phyloP scores from a whole-genome alignment of 352 stramenopile species.

The Phytopythium boreale region DNA sequence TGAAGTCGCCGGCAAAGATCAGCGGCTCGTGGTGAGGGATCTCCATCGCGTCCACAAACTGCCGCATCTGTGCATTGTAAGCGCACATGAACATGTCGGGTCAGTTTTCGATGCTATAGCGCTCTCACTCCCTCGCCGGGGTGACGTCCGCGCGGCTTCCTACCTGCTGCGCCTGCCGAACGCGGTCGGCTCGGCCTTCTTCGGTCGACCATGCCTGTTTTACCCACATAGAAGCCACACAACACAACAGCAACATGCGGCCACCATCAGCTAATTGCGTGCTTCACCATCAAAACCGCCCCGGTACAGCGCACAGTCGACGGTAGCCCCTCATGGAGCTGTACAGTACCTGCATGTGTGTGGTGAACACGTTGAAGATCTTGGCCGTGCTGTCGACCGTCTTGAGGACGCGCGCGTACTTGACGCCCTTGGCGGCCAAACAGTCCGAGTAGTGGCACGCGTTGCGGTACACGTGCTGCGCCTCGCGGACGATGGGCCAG shows the following conservation, averaged over 20 bases:
- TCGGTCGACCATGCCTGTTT: constrained; percentile 69
- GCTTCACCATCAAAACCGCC: background rate
- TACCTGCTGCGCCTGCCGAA: constrained; percentile 70
- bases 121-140: background rate
- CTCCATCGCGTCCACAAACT: constrained; percentile 53
- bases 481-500: constrained; percentile 76
- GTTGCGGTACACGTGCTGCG: constrained; percentile 71
- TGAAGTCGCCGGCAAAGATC: constrained; percentile 82
- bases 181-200: constrained; percentile 52
- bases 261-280: background rate
- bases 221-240: background rate
- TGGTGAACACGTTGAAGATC: constrained; percentile 84
- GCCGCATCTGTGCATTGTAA: constrained; percentile 36
- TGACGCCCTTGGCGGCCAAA: constrained; percentile 79
- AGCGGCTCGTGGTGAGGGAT: constrained; percentile 75
- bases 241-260: background rate
- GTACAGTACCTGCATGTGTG: constrained; percentile 67
- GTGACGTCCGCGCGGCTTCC: background rate
- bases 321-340: background rate
- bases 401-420: constrained; percentile 77
- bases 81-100: background rate
- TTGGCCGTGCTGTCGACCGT: constrained; percentile 44
- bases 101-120: background rate
- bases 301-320: background rate
- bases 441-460: constrained; percentile 85